These are phyloP conservation scores for Bryum argenteum DNA, from an alignment of 225 moss, liverwort and hornwort genomes.

Conservation along the genomic window DNA sequence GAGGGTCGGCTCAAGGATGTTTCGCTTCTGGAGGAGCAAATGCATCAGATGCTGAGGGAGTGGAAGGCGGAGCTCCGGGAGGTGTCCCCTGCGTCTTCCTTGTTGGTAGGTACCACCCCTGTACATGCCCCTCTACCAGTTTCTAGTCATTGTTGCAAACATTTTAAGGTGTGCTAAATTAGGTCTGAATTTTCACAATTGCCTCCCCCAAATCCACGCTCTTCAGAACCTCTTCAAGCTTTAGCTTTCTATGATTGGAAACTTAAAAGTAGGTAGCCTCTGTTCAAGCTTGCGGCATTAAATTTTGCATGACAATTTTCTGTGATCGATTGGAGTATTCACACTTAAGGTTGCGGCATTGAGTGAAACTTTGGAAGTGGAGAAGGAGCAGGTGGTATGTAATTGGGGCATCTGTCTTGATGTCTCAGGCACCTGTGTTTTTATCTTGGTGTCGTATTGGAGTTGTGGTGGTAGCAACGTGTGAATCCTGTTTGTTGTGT, in stretches of 20 bases:
- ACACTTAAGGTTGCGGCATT: background rate
- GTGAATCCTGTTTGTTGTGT: constrained; percentile 21
- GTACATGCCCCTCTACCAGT: background rate
- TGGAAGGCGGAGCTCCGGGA: constrained; percentile 69
- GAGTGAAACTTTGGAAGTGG: background rate
- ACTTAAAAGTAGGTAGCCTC: background rate
- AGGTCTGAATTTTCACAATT: background rate
- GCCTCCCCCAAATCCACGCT: background rate
- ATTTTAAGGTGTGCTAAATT: background rate
- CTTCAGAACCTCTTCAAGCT: background rate
- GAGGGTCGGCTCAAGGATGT: constrained; percentile 61
- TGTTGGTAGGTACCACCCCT: constrained; percentile 44
- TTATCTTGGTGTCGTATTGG: background rate
- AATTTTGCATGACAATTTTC: background rate
- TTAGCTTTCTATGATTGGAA: background rate
- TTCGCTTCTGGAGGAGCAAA: constrained; percentile 59
- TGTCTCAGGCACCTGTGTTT: background rate
- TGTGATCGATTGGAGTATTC: too few relatives aligned
- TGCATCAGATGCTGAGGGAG: constrained; percentile 70
- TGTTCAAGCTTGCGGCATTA: background rate
- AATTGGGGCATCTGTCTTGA: background rate
- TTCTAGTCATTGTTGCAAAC: background rate
- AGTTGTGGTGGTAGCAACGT: constrained; percentile 8
- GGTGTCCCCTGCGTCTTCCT: constrained; percentile 54
- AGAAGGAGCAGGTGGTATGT: background rate